Conservation (phyloP, 2,329 filamentous ascomycete genomes). For the Tolypocladium inflatum region DNA sequence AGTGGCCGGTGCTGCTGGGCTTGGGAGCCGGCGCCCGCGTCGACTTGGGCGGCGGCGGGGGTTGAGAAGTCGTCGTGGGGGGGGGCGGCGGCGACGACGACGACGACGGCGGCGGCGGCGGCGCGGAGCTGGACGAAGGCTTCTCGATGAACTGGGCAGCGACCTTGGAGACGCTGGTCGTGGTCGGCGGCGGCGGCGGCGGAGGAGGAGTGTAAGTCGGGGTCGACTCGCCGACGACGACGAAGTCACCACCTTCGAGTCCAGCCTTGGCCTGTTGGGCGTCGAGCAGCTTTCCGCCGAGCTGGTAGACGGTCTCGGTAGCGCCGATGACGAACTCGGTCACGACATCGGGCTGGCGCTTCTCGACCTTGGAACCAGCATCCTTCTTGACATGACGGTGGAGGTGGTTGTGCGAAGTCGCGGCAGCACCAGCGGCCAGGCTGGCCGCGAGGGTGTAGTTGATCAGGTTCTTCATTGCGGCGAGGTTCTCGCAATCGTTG, state of each 20-base stretch:
- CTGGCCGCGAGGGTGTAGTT: constrained; percentile 43
- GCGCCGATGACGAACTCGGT: constrained; percentile 48
- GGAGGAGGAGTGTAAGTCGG: constrained; percentile 41
- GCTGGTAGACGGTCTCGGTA: constrained; percentile 61
- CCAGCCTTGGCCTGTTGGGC: constrained; percentile 59
- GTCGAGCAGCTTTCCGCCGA: constrained; percentile 54
- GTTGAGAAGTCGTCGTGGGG: constrained; percentile 10
- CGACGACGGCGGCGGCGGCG: constrained; percentile 2
- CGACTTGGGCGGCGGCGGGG: constrained; percentile 3
- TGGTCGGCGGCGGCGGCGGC: constrained; percentile 23
- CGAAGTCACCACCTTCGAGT: constrained; percentile 60
- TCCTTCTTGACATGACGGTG: constrained; percentile 50
- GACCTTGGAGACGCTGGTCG: constrained; percentile 20
- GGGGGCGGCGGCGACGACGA: constrained; percentile 2
- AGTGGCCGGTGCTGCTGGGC: constrained; percentile 7
- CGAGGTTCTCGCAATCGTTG: background rate
- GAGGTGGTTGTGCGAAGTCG: constrained; percentile 52
- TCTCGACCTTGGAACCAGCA: constrained; percentile 34
- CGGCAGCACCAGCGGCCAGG: constrained; percentile 41
- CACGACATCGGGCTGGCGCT: constrained; percentile 34
- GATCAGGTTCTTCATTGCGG: constrained; percentile 14
- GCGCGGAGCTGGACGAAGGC: constrained; percentile 11
- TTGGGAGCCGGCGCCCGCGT: constrained; percentile 10
- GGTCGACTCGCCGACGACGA: constrained; percentile 50
- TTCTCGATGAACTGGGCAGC: constrained; percentile 44